Evolutionary conservation across 768 basidiomycete genomes (phyloP), one percentile per base, ranked within the genome.

Genomic region (Rossbeevera mucosa): DNA sequence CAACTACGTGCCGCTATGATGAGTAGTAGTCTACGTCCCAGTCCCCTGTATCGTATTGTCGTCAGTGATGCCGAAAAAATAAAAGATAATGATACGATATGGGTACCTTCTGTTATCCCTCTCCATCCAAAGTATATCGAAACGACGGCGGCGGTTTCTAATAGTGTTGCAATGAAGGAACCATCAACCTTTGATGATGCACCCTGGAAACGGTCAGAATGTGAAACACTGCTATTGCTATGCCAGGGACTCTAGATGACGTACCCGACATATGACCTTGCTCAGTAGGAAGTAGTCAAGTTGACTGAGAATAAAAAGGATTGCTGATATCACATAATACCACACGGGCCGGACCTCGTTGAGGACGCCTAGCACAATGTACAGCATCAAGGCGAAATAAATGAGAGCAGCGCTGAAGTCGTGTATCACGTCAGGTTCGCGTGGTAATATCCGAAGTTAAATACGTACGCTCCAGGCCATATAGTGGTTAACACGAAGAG

Each of bases 71-170:
- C 7, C 21, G 16, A 12, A 21, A 31, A 42, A 36, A 36, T 4
- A 7, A 2, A 24, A n/a, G n/a, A n/a, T n/a, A n/a, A 48, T 2
- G 20, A 28, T 5, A 40, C 21, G 43, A n/a, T 3, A 21, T 4
- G 72, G 80, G 46, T 52, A 85, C 90, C 89, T 82, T 94, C 92
- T 16, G 92, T 94, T 52, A 94, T 91, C 65, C 85, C 85, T 68
- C 76, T 76, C 94, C 94, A 95, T n/a, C 81, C 91, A 14, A 84
- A 64, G 66, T 81, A 93, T 18, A 95, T 56, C 4, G 80, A 71
- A 11, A 73, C 78, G 1, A 95, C 81, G 0, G 87, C 71, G 1
- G 79, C 83, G 0, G 90, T 90, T 64, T 95, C 91, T 43, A 95
- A 73, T 5, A 94, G 48, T 0, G 94, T 94, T 1, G 90, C 86